Conservation (phyloP, 306 rosid genomes). For the Casuarina cunninghamiana region DNA sequence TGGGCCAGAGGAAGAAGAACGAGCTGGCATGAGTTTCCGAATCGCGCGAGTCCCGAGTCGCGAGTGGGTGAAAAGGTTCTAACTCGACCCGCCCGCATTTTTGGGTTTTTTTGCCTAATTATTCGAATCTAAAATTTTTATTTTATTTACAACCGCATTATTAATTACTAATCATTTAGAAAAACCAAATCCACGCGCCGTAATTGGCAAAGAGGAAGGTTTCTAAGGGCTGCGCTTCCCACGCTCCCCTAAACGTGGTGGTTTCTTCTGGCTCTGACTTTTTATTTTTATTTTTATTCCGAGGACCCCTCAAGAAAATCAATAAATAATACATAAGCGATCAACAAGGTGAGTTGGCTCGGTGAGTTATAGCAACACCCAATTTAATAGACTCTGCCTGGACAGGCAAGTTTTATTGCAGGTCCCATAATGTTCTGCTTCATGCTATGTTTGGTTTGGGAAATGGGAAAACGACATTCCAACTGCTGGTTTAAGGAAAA, state of each 20-base stretch:
- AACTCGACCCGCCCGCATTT: slow-evolving; percentile 77
- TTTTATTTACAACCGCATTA: neutral
- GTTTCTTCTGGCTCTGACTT: neutral
- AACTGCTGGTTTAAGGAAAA: no score
- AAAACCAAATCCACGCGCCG: neutral
- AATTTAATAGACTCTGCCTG: no score
- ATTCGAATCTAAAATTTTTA: neutral
- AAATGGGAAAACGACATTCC: neutral
- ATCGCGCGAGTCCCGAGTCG: slow-evolving; percentile 58
- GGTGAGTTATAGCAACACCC: neutral
- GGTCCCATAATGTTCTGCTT: neutral
- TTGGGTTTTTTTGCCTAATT: slow-evolving; percentile 24
- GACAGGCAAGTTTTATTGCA: no score
- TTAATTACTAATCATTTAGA: neutral
- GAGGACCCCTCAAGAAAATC: neutral
- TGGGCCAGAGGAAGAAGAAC: slow-evolving; percentile 26
- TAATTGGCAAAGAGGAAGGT: neutral
- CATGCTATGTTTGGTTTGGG: neutral
- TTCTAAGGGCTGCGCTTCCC: neutral
- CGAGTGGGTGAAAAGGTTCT: slow-evolving; percentile 52
- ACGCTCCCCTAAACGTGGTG: neutral
- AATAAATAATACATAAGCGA: neutral
- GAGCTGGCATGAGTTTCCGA: slow-evolving; percentile 37
- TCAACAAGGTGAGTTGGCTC: slow-evolving; percentile 14
- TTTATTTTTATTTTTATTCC: no score